Evolutionary conservation across 2,329 filamentous ascomycete species (phyloP).

Genomic region (Cercospora berteroae): DNA sequence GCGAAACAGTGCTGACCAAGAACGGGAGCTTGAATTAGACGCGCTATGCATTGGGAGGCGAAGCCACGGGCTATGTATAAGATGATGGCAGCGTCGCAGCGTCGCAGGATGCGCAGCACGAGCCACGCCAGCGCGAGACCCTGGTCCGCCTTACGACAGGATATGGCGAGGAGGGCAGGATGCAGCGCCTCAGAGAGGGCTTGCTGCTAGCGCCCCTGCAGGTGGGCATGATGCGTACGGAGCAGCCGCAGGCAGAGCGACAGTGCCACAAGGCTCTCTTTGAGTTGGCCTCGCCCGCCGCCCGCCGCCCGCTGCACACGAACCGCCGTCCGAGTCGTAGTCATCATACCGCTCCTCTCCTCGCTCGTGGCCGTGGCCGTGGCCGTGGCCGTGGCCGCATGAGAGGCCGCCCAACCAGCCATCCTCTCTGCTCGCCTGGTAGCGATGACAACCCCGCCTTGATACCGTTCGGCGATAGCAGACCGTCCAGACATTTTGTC

Average conservation of each 20-base stretch:
- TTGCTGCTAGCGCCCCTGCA: conserved; percentile 23
- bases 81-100: conserved; percentile 29
- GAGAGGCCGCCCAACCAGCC: neutral
- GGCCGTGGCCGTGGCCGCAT: neutral
- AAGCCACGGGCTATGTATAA: conserved; percentile 34
- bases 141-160: conserved; percentile 13
- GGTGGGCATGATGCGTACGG: conserved; percentile 16
- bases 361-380: too few relatives aligned
- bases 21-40: conserved; percentile 23
- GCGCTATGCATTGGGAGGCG: conserved; percentile 26
- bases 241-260: conserved; percentile 17
- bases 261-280: conserved; percentile 16
- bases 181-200: conserved; percentile 23
- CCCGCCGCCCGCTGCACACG: neutral
- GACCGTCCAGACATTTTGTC: too few relatives aligned
- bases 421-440: neutral
- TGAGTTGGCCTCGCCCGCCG: conserved; percentile 3
- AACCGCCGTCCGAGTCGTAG: neutral
- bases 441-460: neutral
- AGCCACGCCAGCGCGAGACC: conserved; percentile 22
- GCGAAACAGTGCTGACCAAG: conserved; percentile 11
- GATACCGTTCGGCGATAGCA: too few relatives aligned
- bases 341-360: neutral
- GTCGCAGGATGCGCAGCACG: conserved; percentile 30
- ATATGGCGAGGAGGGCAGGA: conserved; percentile 19